Evolutionary conservation across 371 early-diverging fungal species (phyloP), one percentile per base, ranked within the genome.

Genomic region (Apophysomyces ossiformis): DNA sequence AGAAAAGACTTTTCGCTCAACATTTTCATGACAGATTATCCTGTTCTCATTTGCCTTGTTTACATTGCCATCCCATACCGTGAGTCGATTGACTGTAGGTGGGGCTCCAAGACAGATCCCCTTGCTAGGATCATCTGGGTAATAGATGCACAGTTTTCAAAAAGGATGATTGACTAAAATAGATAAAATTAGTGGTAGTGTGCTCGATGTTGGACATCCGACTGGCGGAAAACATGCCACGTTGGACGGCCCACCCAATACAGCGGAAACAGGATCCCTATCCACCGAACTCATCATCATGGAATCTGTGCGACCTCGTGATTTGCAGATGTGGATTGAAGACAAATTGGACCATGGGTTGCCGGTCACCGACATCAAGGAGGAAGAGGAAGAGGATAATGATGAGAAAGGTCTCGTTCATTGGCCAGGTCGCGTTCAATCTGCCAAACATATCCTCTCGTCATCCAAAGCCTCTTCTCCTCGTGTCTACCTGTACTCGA

Each of bases 11-110:
- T 46, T 63, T 32, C 18, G 58, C 59, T 41, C 18, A 26, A 26
- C 32, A 3, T 26, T 26, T 26, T 63, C 15, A 46, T 16, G 11
- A 45, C 66, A 87, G 87, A 85, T 85, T 73, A 76, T 90, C 63
- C 74, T 91, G 59, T 83, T 89, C 74, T 84, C 88, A 58, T 81
- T 83, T 81, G 85, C 84, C 65, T 56, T 85, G 72, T 85, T 87
- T 76, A 79, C 87, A 70, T 58, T 87, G 57, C 87, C 87, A 7
- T 72, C 82, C 11, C 66, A 80, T 63, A 71, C 69, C 4, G 47
- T 79, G 3, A 76, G 78, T 60, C 83, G 75, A 12, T 70, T 85
- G 16, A 85, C 86, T 61, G 86, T 87, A 9, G 87, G 87, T 47
- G 87, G 85, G 0, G 44, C 65, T 7, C 47, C 67, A 9, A 63